phyloP scores from a whole-genome alignment of 2,329 filamentous ascomycete genomes.

The Aspergillus pseudotamarii region DNA sequence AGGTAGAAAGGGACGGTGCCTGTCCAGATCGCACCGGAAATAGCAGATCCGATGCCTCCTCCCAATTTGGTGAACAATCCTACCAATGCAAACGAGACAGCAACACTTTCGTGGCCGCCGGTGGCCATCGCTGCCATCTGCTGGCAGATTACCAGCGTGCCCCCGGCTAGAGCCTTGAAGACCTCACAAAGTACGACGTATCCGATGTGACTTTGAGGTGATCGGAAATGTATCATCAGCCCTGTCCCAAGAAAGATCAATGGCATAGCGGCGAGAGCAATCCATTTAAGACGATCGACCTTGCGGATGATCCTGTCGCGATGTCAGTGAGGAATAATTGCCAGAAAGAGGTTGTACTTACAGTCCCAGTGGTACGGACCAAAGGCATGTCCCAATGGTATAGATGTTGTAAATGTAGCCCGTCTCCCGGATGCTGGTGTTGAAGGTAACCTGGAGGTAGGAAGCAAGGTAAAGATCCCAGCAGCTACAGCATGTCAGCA shows the following conservation, averaged over 20 bases:
- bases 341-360: neutral
- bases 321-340: neutral
- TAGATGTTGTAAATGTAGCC: conserved; percentile 29
- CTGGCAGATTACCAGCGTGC: conserved; percentile 24
- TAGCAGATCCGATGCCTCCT: conserved; percentile 23
- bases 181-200: conserved; percentile 25
- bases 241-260: conserved; percentile 24
- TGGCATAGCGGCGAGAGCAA: conserved; percentile 21
- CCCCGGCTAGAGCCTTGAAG: conserved; percentile 24
- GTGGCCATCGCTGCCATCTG: conserved; percentile 27
- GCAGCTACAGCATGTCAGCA: conserved; percentile 1
- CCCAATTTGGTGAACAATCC: conserved; percentile 27
- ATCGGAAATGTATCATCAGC: conserved; percentile 29
- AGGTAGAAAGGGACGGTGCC: conserved; percentile 23
- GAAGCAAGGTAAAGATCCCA: conserved; percentile 26
- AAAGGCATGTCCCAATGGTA: conserved; percentile 24
- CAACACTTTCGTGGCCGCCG: conserved; percentile 25
- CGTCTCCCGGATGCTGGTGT: conserved; percentile 23
- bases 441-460: conserved; percentile 29
- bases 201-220: conserved; percentile 18
- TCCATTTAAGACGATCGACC: conserved; percentile 24
- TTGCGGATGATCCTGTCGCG: conserved; percentile 17
- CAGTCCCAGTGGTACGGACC: conserved; percentile 23
- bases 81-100: conserved; percentile 25
- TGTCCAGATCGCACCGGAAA: conserved; percentile 28